Evolutionary conservation across 2,329 filamentous ascomycete species (phyloP), one percentile per base, ranked within the genome.

Genomic region (Trematosphaeria pertusa): DNA sequence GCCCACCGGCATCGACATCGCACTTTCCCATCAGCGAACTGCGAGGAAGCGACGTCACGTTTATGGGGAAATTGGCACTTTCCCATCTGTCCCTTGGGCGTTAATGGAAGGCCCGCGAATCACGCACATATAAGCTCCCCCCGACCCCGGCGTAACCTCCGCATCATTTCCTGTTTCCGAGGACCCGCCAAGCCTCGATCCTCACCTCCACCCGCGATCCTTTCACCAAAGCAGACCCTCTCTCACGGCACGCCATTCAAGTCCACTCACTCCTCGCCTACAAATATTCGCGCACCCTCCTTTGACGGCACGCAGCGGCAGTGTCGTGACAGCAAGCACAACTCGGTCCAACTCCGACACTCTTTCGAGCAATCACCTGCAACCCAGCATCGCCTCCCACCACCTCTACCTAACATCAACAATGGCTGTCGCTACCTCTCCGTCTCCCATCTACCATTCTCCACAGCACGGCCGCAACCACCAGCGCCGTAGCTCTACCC

Each of bases 401-500:
- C n/a, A n/a, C n/a, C n/a, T n/a, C n/a, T n/a, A n/a, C n/a, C n/a
- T 10, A 38, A 17, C 36, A 38, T 45, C 45, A 42, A 37, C 50
- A 50, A 66, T 66, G 59, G 54, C 58, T 43, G 40, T 46, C 34
- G 35, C 54, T 39, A 50, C 34, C 28, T 57, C 61, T 42, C 54
- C 59, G 30, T 55, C 44, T 20, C 55, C 56, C 32, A 36, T 55
- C 45, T 58, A 64, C 26, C 58, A 63, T 44, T 56, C 62, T 22
- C 50, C 62, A 26, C 36, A 41, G 24, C 49, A 43, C 20, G 43
- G 46, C 30, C 48, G 39, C 19, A 43, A 59, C 19, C 59, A 56
- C 31, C 49, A 37, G 15, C 64, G 64, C 14, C 62, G 59, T 19
- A 62, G 51, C 46, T 69, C 65, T 9, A 57, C 56, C 21, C 64